Base-by-base conservation (phyloP, 805 yeast species). In the Sporopachydermia lactativora region DNA sequence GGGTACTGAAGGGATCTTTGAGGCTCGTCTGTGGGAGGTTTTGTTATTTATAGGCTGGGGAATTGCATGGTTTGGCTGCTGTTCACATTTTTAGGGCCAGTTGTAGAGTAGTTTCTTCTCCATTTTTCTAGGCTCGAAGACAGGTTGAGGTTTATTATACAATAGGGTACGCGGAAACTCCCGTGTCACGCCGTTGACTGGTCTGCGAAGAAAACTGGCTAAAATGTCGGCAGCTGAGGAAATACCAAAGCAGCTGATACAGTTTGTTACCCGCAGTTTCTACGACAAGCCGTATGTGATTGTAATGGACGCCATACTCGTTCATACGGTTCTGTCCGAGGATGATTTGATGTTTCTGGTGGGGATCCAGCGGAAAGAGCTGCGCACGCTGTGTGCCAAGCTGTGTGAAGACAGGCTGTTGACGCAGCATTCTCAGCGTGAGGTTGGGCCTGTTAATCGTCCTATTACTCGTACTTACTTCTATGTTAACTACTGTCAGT, bases 301-400 rank as follows among this genome's bases (percentile, higher is more conserved):
- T 37, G 77, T 89, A 5, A 58, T 92, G 47, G 98, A 89, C 59
- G 95, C 96, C 1, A 64, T 89, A 4, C 59, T 89, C 34, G 72
- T 81, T 51, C 98, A 89, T 59, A 79, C 88, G 13, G 96, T 89
- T 5, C 68, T 89, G 19, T 80, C 88, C 15, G 98, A 92, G 59
- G 96, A 89, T 46, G 98, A 92, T 59, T 65, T 92, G 54, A 73
- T 81, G 19, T 77, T 74, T 52, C 65, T 92, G 40, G 65, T 89
- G 37, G 88, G 92, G 15, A 76, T 92, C 49, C 85, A 84, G 49
- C 71, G 86, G 41, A 89, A 89, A 52, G 95, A 85, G 52, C 67
- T 92, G 36, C 75, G 96, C 43, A 74, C 89, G 6, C 66, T 82
- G 36, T 81, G 95, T 56, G 81, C 86, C 43, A 71, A 76, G 51